Conservation (phyloP, 768 basidiomycete species). For the Leccinum rimulosum region DNA sequence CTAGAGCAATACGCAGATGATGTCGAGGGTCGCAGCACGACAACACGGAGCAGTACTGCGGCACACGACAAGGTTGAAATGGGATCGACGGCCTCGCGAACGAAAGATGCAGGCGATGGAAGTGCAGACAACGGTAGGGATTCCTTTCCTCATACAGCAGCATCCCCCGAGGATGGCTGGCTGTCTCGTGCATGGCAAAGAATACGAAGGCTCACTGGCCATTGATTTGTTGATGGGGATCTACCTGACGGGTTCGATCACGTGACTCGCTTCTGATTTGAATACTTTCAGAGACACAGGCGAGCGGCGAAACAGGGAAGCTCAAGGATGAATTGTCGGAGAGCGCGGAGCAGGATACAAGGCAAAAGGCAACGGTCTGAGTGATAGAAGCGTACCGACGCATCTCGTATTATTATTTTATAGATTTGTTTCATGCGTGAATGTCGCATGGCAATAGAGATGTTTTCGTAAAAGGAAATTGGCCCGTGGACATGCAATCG, state of each 20-base stretch:
- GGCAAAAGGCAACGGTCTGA: constrained; percentile 48
- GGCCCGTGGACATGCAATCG: constrained; percentile 14
- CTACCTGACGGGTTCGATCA: constrained; percentile 26
- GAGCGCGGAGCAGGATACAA: constrained; percentile 44
- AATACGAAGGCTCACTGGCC: constrained; percentile 66
- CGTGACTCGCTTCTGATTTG: constrained; percentile 30
- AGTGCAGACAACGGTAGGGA: constrained; percentile 64
- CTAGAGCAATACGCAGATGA: constrained; percentile 91
- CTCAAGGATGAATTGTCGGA: constrained; percentile 33
- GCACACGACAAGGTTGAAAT: constrained; percentile 18
- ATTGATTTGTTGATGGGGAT: constrained; percentile 60
- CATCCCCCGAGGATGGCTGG: constrained; percentile 60
- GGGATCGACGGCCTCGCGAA: constrained; percentile 16
- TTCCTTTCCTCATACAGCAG: constrained; percentile 58
- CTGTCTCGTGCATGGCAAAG: constrained; percentile 65
- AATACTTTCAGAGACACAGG: constrained; percentile 24
- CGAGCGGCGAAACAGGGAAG: constrained; percentile 23
- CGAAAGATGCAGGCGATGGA: constrained; percentile 23
- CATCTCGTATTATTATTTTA: constrained; percentile 9
- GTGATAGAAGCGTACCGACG: constrained; percentile 32
- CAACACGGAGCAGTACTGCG: constrained; percentile 10
- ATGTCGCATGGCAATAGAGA: constrained; percentile 15
- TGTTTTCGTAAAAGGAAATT: constrained; percentile 4
- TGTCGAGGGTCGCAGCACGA: constrained; percentile 63
- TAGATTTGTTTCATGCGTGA: constrained; percentile 18